Percentiles rank a stretch among this genome's conserved stretches.
These are phyloP conservation scores for Isabelozyma gotoi DNA, from an alignment of 805 yeast genomes.

Conservation along the genomic window DNA sequence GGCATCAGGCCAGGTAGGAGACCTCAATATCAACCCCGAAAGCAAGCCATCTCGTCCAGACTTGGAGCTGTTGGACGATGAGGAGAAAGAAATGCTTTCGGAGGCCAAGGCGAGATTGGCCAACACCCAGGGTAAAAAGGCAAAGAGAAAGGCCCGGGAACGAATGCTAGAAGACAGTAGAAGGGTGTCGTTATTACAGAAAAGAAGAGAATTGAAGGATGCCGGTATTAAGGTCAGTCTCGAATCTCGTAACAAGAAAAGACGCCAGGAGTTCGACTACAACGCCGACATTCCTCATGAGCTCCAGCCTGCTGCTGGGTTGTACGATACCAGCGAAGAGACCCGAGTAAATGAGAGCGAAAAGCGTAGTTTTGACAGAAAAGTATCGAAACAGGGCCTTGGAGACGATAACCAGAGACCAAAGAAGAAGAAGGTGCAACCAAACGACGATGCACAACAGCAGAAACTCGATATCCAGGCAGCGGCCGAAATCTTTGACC, in stretches of 20 bases:
- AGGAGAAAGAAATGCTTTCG: slow-evolving; percentile 87
- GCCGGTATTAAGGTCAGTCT: slow-evolving; percentile 66
- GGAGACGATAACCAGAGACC: slow-evolving; percentile 31
- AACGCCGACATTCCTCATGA: slow-evolving; percentile 83
- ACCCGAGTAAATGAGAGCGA: slow-evolving; percentile 35
- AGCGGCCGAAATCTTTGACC: slow-evolving; percentile 21
- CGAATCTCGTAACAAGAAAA: slow-evolving; percentile 51
- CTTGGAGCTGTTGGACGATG: slow-evolving; percentile 76
- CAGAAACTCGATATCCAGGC: slow-evolving; percentile 19
- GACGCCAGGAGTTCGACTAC: slow-evolving; percentile 69
- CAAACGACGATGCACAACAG: slow-evolving; percentile 11
- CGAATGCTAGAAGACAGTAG: slow-evolving; percentile 76
- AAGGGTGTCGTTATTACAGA: slow-evolving; percentile 72
- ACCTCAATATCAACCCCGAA: slow-evolving; percentile 71
- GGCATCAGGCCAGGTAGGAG: slow-evolving; percentile 49
- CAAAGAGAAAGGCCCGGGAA: slow-evolving; percentile 86
- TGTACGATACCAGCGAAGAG: slow-evolving; percentile 70
- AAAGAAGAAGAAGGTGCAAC: slow-evolving; percentile 15
- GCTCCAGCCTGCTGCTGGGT: slow-evolving; percentile 63
- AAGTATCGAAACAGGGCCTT: slow-evolving; percentile 47
- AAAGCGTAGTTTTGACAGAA: slow-evolving; percentile 40
- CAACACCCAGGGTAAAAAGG: slow-evolving; percentile 92
- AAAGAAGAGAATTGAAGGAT: slow-evolving; percentile 75
- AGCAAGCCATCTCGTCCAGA: slow-evolving; percentile 81
- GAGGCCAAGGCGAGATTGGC: slow-evolving; percentile 92